Base-by-base conservation (phyloP, 2,329 filamentous ascomycete species). In the Trichoderma endophyticum region DNA sequence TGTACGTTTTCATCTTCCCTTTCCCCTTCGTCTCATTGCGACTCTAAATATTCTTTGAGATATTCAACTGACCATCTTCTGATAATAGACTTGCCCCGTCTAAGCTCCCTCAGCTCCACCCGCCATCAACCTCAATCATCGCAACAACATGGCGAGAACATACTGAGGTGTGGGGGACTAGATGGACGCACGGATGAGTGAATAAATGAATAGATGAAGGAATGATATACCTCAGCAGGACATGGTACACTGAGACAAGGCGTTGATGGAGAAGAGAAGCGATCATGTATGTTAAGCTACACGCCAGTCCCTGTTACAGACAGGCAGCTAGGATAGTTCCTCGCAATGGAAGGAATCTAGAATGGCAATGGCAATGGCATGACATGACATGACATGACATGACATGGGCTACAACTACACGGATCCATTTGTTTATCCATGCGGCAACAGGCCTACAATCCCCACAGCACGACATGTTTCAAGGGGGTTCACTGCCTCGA, bases 1-100 rank as follows among this genome's bases (percentile, higher is more conserved):
- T 77, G 88, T 90, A 83, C 77, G 87, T 83, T 39, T 39, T 26
- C 15, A n/a, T 32, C 51, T 26, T 21, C 30, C 26, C 70, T 36
- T 36, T 15, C 34, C 34, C 14, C 0, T 36, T 36, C 57, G 28
- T 28, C 28, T 11, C 6, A 26, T 43, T 26, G 12, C 2, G 3
- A 18, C 15, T 3, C 6, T 18, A 5, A 26, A 28, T 14, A 18
- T 28, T 9, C 1, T 1, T 7, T 18, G 14, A 3, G 14, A 3
- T 4, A 26, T 18, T 9, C 34, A 59, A 7, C 60, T 63, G 2
- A 63, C 34, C 12, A 12, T 2, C 6, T 8, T 6, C 26, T 7
- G 1, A 43, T 24, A 71, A 81, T 71, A 82, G 80, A 77, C 75
- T 59, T 82, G 80, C 78, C 79, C 79, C 68, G 76, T 78, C 73